Evolutionary conservation across 106 monocot genomes (phyloP).

Genomic region (Apostasia ramifera): DNA sequence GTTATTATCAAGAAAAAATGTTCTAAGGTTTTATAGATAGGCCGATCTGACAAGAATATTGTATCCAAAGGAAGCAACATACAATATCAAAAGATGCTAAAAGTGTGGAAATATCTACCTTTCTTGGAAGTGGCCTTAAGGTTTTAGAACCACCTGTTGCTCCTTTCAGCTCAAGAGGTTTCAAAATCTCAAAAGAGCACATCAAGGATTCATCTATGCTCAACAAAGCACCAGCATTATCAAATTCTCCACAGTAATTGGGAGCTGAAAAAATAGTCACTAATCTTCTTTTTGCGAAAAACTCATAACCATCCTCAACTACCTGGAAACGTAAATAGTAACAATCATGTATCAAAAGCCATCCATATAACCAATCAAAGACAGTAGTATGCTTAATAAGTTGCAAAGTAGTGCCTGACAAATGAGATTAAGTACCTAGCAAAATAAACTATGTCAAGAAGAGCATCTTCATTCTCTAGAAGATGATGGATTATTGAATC

Average conservation of each 20-base stretch:
- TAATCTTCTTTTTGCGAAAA: conserved; percentile 33
- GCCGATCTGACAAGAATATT: too few species aligned
- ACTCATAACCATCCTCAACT: conserved; percentile 47
- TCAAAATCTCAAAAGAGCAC: conserved; percentile 42
- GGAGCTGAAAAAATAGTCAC: conserved; percentile 45
- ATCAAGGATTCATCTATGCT: conserved; percentile 28
- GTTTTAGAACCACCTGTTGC: background rate
- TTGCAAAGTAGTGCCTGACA: background rate
- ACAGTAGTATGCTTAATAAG: background rate
- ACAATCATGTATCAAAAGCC: background rate
- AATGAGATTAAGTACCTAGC: background rate
- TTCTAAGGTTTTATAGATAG: background rate
- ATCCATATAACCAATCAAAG: background rate
- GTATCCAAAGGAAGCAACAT: too few species aligned
- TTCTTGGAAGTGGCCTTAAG: conserved; percentile 17
- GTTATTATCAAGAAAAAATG: background rate
- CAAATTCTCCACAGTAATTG: conserved; percentile 45
- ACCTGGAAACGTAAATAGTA: conserved; percentile 14
- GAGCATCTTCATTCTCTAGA: too few species aligned
- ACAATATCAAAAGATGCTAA: background rate
- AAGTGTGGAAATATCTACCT: background rate
- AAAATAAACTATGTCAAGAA: too few species aligned
- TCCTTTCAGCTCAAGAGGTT: conserved; percentile 25
- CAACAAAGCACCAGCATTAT: conserved; percentile 42
- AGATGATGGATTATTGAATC: too few species aligned